A percentile compares a stretch with the other conserved stretches of the same genome.
phyloP scores from a whole-genome alignment of 2,329 filamentous ascomycete genomes.

The Phaeosphaeria sp. region DNA sequence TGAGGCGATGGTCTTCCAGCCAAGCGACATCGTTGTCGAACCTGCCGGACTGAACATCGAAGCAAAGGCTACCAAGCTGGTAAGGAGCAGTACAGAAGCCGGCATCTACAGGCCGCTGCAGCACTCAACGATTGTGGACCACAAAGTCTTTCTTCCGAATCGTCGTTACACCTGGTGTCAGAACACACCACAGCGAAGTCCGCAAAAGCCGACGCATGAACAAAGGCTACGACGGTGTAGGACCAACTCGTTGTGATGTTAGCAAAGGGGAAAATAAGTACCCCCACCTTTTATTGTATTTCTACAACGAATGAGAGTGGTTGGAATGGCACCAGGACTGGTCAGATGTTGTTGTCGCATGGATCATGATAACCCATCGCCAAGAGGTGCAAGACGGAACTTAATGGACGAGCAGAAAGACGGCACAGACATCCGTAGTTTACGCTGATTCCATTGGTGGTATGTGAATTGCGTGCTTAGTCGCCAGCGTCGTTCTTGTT shows the following conservation, averaged over 20 bases:
- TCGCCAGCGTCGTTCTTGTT: background rate
- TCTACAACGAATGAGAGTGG: background rate
- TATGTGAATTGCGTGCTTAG: background rate
- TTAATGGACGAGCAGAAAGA: background rate
- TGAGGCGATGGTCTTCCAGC: slow-evolving; percentile 32
- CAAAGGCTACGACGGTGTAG: slow-evolving; percentile 12
- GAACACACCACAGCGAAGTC: slow-evolving; percentile 8
- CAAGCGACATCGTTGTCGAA: slow-evolving; percentile 7
- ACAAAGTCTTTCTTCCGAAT: background rate
- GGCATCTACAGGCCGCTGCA: slow-evolving; percentile 4
- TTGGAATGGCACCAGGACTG: background rate
- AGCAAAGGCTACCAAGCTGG: background rate
- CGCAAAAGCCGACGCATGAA: background rate
- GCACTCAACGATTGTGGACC: background rate
- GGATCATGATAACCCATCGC: background rate
- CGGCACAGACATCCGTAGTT: background rate
- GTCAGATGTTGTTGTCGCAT: background rate
- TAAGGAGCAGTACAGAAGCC: slow-evolving; percentile 21
- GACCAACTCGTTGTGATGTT: slow-evolving; percentile 24
- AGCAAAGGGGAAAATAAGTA: background rate
- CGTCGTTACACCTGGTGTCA: slow-evolving; percentile 10
- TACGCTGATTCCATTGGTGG: background rate
- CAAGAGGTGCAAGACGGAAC: background rate
- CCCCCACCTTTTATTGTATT: background rate
- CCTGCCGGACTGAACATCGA: slow-evolving; percentile 1